Conservation (phyloP, 306 rosid species). For the Pterocarpus macrocarpus region DNA sequence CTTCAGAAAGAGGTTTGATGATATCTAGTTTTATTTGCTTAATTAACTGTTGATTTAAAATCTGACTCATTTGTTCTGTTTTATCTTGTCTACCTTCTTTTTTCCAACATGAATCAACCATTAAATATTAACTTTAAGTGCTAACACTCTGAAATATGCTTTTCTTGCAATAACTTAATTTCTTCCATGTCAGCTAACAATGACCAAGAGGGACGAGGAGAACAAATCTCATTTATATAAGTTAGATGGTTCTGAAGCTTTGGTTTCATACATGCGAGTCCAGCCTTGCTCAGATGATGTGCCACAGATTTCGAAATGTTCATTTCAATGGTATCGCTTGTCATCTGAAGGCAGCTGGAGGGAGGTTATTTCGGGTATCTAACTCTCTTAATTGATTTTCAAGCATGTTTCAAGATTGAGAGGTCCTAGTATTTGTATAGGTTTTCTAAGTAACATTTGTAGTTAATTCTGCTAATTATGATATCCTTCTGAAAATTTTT, state of each 20-base stretch:
- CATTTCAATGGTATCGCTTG: slow-evolving; percentile 91
- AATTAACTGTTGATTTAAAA: not conserved
- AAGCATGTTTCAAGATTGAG: slow-evolving; percentile 20
- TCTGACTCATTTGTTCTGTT: slow-evolving; percentile 8
- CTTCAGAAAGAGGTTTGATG: slow-evolving; percentile 92
- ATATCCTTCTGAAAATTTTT: slow-evolving; percentile 15
- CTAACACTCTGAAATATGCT: not conserved
- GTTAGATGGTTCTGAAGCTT: slow-evolving; percentile 79
- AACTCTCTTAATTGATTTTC: slow-evolving; percentile 26
- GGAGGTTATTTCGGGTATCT: slow-evolving; percentile 83
- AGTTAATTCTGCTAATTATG: slow-evolving; percentile 28
- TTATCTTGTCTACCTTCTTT: slow-evolving; percentile 1
- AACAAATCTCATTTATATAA: slow-evolving; percentile 62
- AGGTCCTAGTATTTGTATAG: slow-evolving; percentile 25
- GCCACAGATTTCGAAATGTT: slow-evolving; percentile 73
- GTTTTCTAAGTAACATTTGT: slow-evolving; percentile 16
- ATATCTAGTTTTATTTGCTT: slow-evolving; percentile 38
- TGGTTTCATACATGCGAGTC: slow-evolving; percentile 75
- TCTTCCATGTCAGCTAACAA: slow-evolving; percentile 69
- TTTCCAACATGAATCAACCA: not conserved
- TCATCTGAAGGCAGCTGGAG: slow-evolving; percentile 88
- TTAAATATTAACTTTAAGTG: slow-evolving; percentile 12
- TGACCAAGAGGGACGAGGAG: slow-evolving; percentile 82
- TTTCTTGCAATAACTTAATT: slow-evolving; percentile 47
- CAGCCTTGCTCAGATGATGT: slow-evolving; percentile 70